phyloP scores from a whole-genome alignment of 805 yeast genomes.

The Cyberlindnera veronae region DNA sequence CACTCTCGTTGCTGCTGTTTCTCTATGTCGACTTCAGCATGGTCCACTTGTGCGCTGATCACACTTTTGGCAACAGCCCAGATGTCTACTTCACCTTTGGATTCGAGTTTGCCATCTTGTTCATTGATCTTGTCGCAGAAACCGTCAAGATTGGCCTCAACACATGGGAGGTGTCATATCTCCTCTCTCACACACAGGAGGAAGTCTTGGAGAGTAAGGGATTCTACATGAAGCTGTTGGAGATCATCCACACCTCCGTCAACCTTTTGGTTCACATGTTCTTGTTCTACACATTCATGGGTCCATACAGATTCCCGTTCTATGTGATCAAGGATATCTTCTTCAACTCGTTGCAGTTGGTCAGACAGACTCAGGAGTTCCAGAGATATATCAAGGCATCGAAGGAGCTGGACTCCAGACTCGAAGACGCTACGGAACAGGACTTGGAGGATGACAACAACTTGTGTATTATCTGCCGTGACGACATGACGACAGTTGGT shows the following conservation, averaged over 20 bases:
- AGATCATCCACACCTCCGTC: slow-evolving; percentile 46
- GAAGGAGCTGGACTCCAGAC: slow-evolving; percentile 57
- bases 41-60: slow-evolving; percentile 52
- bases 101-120: slow-evolving; percentile 67
- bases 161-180: slow-evolving; percentile 51
- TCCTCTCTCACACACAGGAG: slow-evolving; percentile 48
- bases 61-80: slow-evolving; percentile 37
- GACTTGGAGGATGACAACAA: slow-evolving; percentile 60
- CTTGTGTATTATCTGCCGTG: slow-evolving; percentile 87
- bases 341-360: slow-evolving; percentile 31
- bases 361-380: slow-evolving; percentile 36
- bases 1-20: slow-evolving; percentile 43
- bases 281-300: slow-evolving; percentile 43
- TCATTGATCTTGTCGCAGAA: slow-evolving; percentile 48
- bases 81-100: slow-evolving; percentile 65
- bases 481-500: slow-evolving; percentile 63
- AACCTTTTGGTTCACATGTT: slow-evolving; percentile 45
- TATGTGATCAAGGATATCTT: slow-evolving; percentile 49
- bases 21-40: slow-evolving; percentile 48
- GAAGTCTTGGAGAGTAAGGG: slow-evolving; percentile 72
- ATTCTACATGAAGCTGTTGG: slow-evolving; percentile 53
- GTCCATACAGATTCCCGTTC: slow-evolving; percentile 42
- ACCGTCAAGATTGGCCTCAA: slow-evolving; percentile 47
- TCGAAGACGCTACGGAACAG: slow-evolving; percentile 55
- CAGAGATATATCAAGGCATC: slow-evolving; percentile 42